A percentile compares a stretch with the other conserved stretches of the same genome.
These are phyloP conservation scores for Chlamydomonas schloesseri DNA, from an alignment of 139 green algal genomes.

Conservation along the genomic window DNA sequence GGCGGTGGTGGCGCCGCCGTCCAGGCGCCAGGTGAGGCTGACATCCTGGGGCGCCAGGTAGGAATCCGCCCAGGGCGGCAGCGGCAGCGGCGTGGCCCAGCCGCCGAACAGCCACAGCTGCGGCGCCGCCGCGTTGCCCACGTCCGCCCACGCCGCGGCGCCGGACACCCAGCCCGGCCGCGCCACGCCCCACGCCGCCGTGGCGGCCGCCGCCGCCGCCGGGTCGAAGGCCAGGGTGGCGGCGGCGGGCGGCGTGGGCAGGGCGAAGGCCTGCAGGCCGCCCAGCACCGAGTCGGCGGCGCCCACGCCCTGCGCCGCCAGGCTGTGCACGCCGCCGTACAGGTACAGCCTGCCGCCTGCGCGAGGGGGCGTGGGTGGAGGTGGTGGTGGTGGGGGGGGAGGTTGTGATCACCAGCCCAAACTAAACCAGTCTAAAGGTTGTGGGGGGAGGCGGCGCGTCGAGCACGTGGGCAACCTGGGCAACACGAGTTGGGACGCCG, in stretches of 20 bases:
- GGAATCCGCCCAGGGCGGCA: background rate
- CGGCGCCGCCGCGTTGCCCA: background rate
- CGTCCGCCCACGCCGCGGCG: background rate
- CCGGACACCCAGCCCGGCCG: constrained; percentile 2
- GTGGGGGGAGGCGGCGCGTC: too few relatives aligned
- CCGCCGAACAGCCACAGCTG: constrained; percentile 27
- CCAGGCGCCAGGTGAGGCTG: constrained; percentile 12
- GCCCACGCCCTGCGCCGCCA: background rate
- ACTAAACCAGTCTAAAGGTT: too few relatives aligned
- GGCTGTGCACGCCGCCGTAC: background rate
- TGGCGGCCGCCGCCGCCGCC: background rate
- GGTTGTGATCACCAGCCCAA: too few relatives aligned
- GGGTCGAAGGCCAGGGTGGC: background rate
- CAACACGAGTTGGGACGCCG: too few relatives aligned
- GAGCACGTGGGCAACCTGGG: too few relatives aligned
- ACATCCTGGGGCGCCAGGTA: constrained; percentile 30
- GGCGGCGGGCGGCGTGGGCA: background rate
- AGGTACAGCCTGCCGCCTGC: background rate
- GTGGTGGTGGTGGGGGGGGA: too few relatives aligned
- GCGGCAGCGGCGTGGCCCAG: constrained; percentile 23
- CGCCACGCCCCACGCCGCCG: background rate
- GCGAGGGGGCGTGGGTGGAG: background rate
- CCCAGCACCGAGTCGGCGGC: background rate
- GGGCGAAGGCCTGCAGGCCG: background rate
- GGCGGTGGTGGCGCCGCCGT: background rate